A percentile compares a stretch with the other conserved stretches of the same genome.
Conservation (phyloP, 2,329 filamentous ascomycete genomes). For the Xylariaceae sp. region DNA sequence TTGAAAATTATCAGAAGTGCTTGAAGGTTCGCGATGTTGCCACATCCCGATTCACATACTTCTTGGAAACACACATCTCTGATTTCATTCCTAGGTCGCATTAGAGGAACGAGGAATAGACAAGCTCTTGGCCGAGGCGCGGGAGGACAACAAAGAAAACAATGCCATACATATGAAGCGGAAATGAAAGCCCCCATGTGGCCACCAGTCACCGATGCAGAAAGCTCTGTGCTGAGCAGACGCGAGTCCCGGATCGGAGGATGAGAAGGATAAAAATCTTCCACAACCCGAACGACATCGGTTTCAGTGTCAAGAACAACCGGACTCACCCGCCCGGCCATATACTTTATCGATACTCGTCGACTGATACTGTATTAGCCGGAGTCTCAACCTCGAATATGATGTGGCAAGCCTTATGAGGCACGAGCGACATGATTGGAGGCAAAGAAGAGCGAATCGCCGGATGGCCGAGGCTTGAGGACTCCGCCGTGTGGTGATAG, state of each 20-base stretch:
- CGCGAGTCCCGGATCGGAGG: neutral
- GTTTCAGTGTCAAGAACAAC: neutral
- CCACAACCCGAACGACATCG: neutral
- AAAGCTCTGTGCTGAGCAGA: slow-evolving; percentile 13
- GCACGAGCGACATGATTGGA: neutral
- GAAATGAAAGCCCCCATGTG: slow-evolving; percentile 27
- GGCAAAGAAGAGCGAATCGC: too few relatives aligned
- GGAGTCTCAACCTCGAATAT: neutral
- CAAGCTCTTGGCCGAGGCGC: slow-evolving; percentile 83
- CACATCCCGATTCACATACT: neutral
- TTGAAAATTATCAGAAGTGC: slow-evolving; percentile 84
- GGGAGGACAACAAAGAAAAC: slow-evolving; percentile 83
- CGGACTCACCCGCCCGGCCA: neutral
- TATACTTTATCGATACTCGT: slow-evolving; percentile 1
- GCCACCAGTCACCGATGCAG: slow-evolving; percentile 16
- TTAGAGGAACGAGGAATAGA: slow-evolving; percentile 89
- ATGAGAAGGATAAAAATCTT: slow-evolving; percentile 2
- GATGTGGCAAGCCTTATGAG: neutral
- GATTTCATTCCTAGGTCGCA: slow-evolving; percentile 54
- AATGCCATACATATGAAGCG: slow-evolving; percentile 63
- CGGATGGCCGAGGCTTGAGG: too few relatives aligned
- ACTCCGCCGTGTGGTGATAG: too few relatives aligned
- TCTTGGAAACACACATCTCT: slow-evolving; percentile 4
- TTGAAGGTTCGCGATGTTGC: slow-evolving; percentile 56
- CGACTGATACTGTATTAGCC: neutral